phyloP scores from a whole-genome alignment of 345 rosid species.

The Melaleuca alternifolia region DNA sequence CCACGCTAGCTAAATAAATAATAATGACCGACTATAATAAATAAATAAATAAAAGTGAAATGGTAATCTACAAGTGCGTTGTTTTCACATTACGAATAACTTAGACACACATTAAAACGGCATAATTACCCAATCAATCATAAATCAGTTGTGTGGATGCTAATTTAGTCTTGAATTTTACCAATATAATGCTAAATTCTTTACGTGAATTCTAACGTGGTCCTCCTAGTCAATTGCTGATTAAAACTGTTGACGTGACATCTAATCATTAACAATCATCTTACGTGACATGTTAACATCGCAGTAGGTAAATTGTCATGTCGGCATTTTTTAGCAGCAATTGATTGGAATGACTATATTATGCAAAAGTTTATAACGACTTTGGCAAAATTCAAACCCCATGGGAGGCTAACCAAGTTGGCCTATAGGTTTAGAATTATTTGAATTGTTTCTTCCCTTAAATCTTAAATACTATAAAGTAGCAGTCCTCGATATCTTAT shows the following conservation, averaged over 20 bases:
- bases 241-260: not conserved
- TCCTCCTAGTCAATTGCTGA: fast-evolving
- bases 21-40: not conserved
- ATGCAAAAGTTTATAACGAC: not conserved
- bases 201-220: not conserved
- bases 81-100: not conserved
- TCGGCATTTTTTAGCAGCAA: not conserved
- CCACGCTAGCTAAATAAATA: not conserved
- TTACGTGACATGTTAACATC: not conserved
- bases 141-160: too few species aligned
- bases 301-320: fast-evolving
- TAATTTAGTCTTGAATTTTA: too few species aligned
- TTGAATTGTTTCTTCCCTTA: too few species aligned
- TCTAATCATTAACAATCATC: not conserved
- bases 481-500: not conserved
- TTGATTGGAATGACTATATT: fast-evolving
- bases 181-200: not conserved
- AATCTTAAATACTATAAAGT: not conserved
- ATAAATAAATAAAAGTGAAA: not conserved
- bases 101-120: not conserved
- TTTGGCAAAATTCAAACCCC: not conserved
- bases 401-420: too few species aligned
- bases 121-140: not conserved
- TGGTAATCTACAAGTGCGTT: not conserved
- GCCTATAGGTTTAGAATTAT: too few species aligned